These are phyloP conservation scores for Carex pumila DNA, from an alignment of 176 grass and related monocot genomes.

Conservation along the genomic window DNA sequence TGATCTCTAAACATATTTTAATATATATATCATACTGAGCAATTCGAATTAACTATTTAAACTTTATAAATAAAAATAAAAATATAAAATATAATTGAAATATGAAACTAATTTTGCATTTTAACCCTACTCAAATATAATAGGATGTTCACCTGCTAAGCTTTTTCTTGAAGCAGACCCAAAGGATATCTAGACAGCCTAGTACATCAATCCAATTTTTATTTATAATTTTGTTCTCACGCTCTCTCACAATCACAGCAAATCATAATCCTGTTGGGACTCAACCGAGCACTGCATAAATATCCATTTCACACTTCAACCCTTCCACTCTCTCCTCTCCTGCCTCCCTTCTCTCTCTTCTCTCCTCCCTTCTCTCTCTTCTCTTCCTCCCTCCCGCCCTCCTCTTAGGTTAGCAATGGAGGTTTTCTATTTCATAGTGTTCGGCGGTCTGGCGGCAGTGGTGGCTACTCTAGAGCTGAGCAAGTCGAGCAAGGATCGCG, in stretches of 20 bases:
- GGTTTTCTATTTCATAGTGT: conserved; percentile 56
- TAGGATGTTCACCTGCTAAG: no score
- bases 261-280: not conserved
- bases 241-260: not conserved
- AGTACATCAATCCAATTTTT: no score
- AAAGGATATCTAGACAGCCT: no score
- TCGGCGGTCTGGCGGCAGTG: conserved; percentile 25
- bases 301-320: not conserved
- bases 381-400: not conserved
- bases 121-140: no score
- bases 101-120: no score
- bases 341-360: not conserved
- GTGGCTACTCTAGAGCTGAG: conserved; percentile 41
- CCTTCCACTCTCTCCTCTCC: not conserved
- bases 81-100: no score
- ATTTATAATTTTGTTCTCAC: not conserved
- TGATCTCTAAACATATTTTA: no score
- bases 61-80: no score
- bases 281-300: not conserved
- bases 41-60: no score
- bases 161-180: no score
- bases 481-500: conserved; percentile 46
- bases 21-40: no score
- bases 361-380: not conserved
- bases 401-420: conserved; percentile 21